Base-by-base conservation (phyloP, 2,329 filamentous ascomycete genomes). In the Phaeosphaeriaceae sp. region DNA sequence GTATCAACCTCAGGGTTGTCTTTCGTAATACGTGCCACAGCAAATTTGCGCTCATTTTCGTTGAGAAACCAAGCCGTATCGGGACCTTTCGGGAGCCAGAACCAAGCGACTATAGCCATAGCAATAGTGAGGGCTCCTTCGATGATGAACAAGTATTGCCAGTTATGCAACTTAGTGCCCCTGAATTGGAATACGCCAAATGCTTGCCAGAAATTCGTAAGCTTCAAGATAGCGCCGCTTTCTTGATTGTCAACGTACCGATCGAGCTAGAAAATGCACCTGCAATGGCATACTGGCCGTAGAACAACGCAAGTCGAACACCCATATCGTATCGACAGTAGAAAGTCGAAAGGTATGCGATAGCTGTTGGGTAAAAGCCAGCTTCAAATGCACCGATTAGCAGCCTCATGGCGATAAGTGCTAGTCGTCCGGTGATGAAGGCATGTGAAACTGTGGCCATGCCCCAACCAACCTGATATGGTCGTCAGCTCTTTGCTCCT, bases 331-430 rank as follows among this genome's bases (percentile, higher is more conserved):
- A 64, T 6, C 63, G 59, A 15, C 66, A 63, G 47, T 81, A 79
- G 42, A 84, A 83, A 0, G 79, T 72, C 0, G 81, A 77, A 3
- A 81, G 63, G 54, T 81, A 84, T 57, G 81, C 82, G 3, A 83
- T 78, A 15, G 78, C 76, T 0, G 79, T 76, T 6, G 81, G 77
- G 48, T 82, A 83, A 67, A 83, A 84, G 0, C 79, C 82, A 0
- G 80, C 81, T 64, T 85, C 82, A 28, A 67, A 71, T 6, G 70
- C 62, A 28, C 80, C 72, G 6, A 82, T 56, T 48, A 64, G 47
- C 0, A 67, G 41, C 17, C 63, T 48, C 17, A 64, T 36, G 21
- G 57, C 49, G 17, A 66, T 56, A n/a, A 67, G 52, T 12, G 59
- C 52, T 4, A 34, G 29, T 9, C 50, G 48, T 3, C 52, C 60